Conservation (phyloP, 1,139 yeast species). For the Waltiozyma sp. region DNA sequence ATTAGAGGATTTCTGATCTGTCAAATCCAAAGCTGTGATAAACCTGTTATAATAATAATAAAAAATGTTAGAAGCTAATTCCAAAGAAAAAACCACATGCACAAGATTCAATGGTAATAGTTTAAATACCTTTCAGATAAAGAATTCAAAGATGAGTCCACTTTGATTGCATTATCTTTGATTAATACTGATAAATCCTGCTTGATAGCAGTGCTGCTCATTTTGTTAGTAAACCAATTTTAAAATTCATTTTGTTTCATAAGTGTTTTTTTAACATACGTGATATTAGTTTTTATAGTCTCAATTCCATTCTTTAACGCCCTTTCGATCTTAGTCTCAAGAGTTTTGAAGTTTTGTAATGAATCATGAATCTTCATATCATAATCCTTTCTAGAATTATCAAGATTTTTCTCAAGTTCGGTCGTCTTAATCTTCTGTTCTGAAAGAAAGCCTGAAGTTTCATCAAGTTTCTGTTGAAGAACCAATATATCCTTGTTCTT, state of each 20-base stretch:
- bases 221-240: too few species aligned
- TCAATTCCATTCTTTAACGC: not conserved
- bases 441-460: constrained; percentile 16
- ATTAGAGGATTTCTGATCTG: not conserved
- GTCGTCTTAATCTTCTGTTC: constrained; percentile 17
- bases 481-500: constrained; percentile 13
- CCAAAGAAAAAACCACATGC: not conserved
- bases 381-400: constrained; percentile 10
- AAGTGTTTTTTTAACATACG: not conserved
- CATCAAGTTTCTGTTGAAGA: constrained; percentile 13
- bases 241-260: too few species aligned
- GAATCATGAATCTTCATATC: constrained; percentile 8
- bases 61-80: not conserved
- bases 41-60: not conserved
- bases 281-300: not conserved
- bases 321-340: not conserved
- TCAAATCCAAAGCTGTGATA: not conserved
- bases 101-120: constrained; percentile 1
- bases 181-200: not conserved
- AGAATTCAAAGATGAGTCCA: not conserved
- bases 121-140: constrained; percentile 3
- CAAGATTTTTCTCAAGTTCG: constrained; percentile 12
- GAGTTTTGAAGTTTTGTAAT: not conserved
- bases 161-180: not conserved
- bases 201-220: not conserved